Evolutionary conservation across 1,284 basidiomycete species (phyloP).

Genomic region (Erythrobasidium hasegawianum): DNA sequence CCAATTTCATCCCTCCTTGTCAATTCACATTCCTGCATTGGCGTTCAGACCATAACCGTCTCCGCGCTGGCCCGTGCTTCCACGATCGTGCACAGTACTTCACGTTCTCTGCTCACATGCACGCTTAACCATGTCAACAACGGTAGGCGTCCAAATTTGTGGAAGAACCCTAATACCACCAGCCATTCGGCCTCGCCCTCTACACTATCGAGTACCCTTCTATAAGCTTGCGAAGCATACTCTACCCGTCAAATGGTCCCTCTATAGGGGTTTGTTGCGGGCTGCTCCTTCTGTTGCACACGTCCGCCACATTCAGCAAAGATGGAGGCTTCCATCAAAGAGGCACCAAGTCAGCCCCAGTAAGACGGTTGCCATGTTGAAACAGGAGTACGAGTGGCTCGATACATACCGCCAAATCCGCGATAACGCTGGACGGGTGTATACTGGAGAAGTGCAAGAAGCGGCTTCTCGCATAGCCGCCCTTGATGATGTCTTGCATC

Average conservation of each 20-base stretch:
- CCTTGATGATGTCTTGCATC: background rate
- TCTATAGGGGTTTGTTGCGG: constrained; percentile 67
- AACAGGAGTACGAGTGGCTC: constrained; percentile 2
- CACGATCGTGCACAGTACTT: no score
- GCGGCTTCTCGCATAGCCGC: background rate
- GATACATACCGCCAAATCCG: background rate
- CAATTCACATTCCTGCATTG: no score
- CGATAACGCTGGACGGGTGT: no score
- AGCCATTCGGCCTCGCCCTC: constrained; percentile 49
- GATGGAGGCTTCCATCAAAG: constrained; percentile 16
- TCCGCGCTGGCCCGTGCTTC: background rate
- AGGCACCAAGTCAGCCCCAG: constrained; percentile 4
- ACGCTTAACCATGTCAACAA: no score
- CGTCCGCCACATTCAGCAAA: background rate
- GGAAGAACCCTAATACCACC: constrained; percentile 4
- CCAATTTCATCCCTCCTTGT: no score
- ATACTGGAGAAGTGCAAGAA: background rate
- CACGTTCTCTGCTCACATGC: no score
- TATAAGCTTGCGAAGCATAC: constrained; percentile 67
- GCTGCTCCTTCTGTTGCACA: constrained; percentile 52
- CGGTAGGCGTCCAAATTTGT: background rate
- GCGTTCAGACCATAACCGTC: background rate
- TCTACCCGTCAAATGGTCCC: constrained; percentile 65
- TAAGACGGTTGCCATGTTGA: background rate
- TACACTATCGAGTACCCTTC: constrained; percentile 62